Base-by-base conservation (phyloP, 208 protist genomes). In the Leishmania tarentolae region DNA sequence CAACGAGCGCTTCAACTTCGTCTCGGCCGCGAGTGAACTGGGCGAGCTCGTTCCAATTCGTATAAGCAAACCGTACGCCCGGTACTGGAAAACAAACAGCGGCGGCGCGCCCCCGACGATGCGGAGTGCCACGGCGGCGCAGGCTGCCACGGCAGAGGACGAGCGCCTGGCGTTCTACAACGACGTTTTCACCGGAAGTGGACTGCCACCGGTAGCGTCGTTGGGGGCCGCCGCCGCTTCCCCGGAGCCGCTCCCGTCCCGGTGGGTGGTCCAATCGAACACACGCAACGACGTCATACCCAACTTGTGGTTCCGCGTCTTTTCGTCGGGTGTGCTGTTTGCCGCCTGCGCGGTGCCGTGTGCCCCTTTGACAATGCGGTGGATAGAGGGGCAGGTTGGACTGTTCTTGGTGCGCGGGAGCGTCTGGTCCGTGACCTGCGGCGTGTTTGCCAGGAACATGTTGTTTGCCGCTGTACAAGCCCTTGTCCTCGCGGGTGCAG, bases 1-100 rank as follows among this genome's bases (percentile, higher is more conserved):
- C 61, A 83, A 93, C 80, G 78, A 79, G 28, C 87, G 94, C 31
- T 90, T 97, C 73, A 95, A 95, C 86, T 97, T 95, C 73, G 47
- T 87, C 19, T 73, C 65, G 8, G 47, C 70, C 3, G 8, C 42
- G 21, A 83, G 61, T 24, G 83, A 79, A 50, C 82, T 94, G 37
- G 86, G 90, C 6, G 77, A 86, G 11, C 37, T 93, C 28, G 35
- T 83, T 17, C 80, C 84, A 42, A 75, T 96, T 37, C 92, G 88
- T 66, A 71, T 81, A 19, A 87, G 78, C 61, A 17, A 28, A 1
- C 28, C 71, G 7, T 73, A 73, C 59, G 24, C 35, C 56, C 76
- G 28, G 24, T 77, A 82, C 73, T 89, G 86, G 86, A 59, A 78
- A 46, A 24, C 7, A 0, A 46, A 24, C 28, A 42, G 9, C 24